These are phyloP conservation scores for Akanthomyces uredinophilus DNA, from an alignment of 2,329 filamentous ascomycete species.

Conservation along the genomic window DNA sequence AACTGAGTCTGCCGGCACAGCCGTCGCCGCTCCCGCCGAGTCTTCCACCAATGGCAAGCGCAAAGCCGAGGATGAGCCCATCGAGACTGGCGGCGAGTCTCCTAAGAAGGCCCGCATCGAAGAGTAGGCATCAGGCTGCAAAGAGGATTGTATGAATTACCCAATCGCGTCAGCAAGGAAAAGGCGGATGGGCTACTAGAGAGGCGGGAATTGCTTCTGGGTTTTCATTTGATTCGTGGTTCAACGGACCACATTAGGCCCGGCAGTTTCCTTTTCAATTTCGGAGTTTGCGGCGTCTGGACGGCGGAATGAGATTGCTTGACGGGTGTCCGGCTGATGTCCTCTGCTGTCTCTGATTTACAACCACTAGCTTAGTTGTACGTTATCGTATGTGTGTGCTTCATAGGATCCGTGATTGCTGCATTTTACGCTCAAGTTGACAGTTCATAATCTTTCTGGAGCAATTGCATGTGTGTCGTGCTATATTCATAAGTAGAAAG, in stretches of 20 bases:
- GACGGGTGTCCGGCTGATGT: not conserved
- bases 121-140: slow-evolving; percentile 20
- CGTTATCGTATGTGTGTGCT: not conserved
- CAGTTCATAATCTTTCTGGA: not conserved
- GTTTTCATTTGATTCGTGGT: not conserved
- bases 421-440: not conserved
- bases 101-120: slow-evolving; percentile 53
- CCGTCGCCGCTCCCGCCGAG: slow-evolving; percentile 17
- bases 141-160: not conserved
- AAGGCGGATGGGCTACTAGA: not conserved
- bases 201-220: not conserved
- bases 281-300: slow-evolving; percentile 14
- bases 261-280: not conserved
- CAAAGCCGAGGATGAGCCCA: slow-evolving; percentile 22
- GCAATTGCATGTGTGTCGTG: not conserved
- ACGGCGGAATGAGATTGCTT: not conserved
- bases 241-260: not conserved
- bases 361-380: not conserved
- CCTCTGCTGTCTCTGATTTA: not conserved
- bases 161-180: not conserved
- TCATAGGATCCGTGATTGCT: not conserved
- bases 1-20: slow-evolving; percentile 17
- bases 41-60: slow-evolving; percentile 23
- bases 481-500: not conserved
- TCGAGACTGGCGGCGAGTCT: slow-evolving; percentile 20